A percentile compares a stretch with the other conserved stretches of the same genome.
phyloP scores from a whole-genome alignment of 495 filamentous ascomycete genomes.

The Aspergillus kassunensis region DNA sequence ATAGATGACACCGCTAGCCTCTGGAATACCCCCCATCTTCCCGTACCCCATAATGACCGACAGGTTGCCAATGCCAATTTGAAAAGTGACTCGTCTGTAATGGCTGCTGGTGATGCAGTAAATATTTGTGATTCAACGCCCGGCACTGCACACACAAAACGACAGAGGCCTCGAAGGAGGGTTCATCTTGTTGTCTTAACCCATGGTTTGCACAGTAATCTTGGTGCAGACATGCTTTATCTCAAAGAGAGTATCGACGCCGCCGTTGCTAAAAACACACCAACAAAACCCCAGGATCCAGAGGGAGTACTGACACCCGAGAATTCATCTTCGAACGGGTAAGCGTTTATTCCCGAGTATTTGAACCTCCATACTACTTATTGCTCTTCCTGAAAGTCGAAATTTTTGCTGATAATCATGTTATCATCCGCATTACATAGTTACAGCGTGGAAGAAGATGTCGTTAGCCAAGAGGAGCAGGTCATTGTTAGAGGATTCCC shows the following conservation, averaged over 20 bases:
- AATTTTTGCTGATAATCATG: not conserved
- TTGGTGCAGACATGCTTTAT: conserved; percentile 96
- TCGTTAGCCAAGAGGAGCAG: conserved; percentile 70
- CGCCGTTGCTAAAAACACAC: conserved; percentile 63
- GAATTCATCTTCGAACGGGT: not conserved
- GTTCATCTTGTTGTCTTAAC: conserved; percentile 90
- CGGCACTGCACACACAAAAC: not conserved
- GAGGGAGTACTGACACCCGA: not conserved
- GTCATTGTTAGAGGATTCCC: conserved; percentile 91
- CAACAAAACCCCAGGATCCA: conserved; percentile 37
- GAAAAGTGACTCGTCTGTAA: not conserved
- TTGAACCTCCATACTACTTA: no score
- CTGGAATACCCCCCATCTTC: conserved; percentile 86
- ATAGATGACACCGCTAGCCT: conserved; percentile 84
- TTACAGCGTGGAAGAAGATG: conserved; percentile 26
- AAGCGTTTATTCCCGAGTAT: not conserved
- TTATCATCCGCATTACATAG: not conserved
- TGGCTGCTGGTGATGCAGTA: not conserved
- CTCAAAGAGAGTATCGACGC: conserved; percentile 95
- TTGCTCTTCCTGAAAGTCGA: not conserved
- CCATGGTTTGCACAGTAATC: conserved; percentile 92
- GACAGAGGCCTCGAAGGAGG: conserved; percentile 52
- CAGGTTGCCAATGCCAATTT: conserved; percentile 8
- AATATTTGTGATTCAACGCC: not conserved
- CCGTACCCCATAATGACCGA: conserved; percentile 51